Evolutionary conservation across 495 filamentous ascomycete genomes (phyloP), one percentile per base, ranked within the genome.

Genomic region (Tuber calosporum): DNA sequence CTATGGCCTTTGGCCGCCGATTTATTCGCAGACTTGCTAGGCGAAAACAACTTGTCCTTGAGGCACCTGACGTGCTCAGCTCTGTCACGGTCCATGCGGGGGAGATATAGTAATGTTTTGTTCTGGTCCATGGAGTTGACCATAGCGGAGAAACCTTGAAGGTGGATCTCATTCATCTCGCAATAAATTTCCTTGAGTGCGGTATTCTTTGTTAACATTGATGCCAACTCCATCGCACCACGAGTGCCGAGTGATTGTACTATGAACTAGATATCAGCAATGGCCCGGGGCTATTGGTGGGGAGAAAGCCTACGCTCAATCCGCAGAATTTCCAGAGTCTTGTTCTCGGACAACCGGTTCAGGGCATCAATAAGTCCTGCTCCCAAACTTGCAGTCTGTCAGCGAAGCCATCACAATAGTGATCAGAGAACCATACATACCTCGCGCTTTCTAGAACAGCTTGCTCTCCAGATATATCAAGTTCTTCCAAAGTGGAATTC

Each of bases 391-490:
- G 11, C 34, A 66, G 69, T 26, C 15, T 39, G 36, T 77, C 15
- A 77, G 76, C 41, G 13, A 39, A 26, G 20, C 70, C 41, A 13
- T 39, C 36, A 8, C 26, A 69, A 43, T 15, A 43, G 2, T 11
- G 22, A 20, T 17, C 17, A 36, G 19, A 62, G 30, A 4, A 68
- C 45, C 42, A 40, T 78, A 78, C 42, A 40, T 78, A 78, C 77
- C 91, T 89, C 1, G 92, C 90, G 67, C 92, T 91, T 80, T 97
- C 95, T 37, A 97, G 85, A 79, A 94, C 90, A 11, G 93, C 91
- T 76, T 91, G 91, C 81, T 96, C 95, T 7, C 95, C 95, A 9
- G 93, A 95, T 66, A 97, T 88, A 80, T 97, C 91, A 22, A 99
- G 83, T 71, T 89, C 91, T 72, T 89, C 87, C 19, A 99, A 84